phyloP scores from a whole-genome alignment of 495 filamentous ascomycete genomes.

The Xylaria nigripes region DNA sequence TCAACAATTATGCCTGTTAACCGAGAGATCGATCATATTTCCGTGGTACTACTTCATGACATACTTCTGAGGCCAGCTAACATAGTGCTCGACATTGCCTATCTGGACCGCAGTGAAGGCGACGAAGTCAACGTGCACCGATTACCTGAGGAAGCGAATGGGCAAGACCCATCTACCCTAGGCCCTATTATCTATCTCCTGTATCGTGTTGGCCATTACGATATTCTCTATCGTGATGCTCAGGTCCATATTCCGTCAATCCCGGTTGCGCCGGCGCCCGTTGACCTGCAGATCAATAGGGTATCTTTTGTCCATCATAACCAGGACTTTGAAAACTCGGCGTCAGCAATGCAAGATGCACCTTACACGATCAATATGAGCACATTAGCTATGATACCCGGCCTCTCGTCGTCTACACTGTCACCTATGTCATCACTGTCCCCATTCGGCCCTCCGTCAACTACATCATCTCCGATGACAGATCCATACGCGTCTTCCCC shows the following conservation, averaged over 20 bases:
- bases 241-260: conserved; percentile 36
- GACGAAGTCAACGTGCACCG: conserved; percentile 69
- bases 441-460: conserved; percentile 19
- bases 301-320: conserved; percentile 32
- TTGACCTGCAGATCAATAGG: conserved; percentile 48
- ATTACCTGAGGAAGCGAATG: conserved; percentile 50
- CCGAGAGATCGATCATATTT: conserved; percentile 84
- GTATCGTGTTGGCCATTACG: conserved; percentile 77
- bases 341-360: conserved; percentile 33
- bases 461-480: conserved; percentile 22
- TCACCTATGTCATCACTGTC: neutral
- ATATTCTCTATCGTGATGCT: conserved; percentile 69
- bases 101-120: conserved; percentile 82
- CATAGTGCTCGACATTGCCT: conserved; percentile 78
- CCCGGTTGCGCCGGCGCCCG: conserved; percentile 33
- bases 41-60: conserved; percentile 67
- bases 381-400: conserved; percentile 40
- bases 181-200: conserved; percentile 44
- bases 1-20: conserved; percentile 62
- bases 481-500: conserved; percentile 33
- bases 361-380: conserved; percentile 29
- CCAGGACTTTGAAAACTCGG: conserved; percentile 27
- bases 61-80: conserved; percentile 72
- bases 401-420: conserved; percentile 24
- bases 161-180: conserved; percentile 37